Conservation (phyloP, 106 monocot genomes). For the Allium cepa region DNA sequence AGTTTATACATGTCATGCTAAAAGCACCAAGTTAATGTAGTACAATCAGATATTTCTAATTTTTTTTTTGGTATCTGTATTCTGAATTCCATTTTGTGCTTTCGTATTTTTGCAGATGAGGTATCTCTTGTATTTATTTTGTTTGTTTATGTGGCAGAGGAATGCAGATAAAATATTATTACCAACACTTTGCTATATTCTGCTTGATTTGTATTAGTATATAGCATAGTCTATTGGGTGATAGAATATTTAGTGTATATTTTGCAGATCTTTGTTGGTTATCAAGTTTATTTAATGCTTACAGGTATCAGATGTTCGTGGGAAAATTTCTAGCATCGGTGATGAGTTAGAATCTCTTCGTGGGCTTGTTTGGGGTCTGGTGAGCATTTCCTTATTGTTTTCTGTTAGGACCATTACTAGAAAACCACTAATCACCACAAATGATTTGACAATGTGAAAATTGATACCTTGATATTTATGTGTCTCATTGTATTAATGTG, state of each 20-base stretch:
- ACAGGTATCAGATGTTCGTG: constrained; percentile 20
- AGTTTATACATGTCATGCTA: no score
- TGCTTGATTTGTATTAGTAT: background rate
- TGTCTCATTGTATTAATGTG: no score
- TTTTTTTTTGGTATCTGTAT: no score
- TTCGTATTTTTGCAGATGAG: no score
- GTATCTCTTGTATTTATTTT: background rate
- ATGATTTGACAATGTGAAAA: no score
- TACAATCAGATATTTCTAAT: no score
- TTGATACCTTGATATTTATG: no score
- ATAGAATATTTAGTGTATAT: background rate
- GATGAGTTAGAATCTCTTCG: constrained; percentile 13
- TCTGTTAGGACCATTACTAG: no score
- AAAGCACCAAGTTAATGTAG: no score
- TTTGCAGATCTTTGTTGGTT: background rate
- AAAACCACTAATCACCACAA: no score
- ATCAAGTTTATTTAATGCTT: constrained; percentile 1
- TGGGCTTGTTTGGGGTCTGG: constrained; percentile 15
- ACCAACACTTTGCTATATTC: background rate
- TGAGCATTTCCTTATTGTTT: constrained; percentile 3
- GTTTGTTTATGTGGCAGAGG: background rate
- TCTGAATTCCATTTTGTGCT: no score
- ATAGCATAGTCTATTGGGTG: background rate
- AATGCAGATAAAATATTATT: background rate
- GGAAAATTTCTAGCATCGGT: constrained; percentile 13